Conservation (phyloP, 139 green algal genomes). For the Volvox reticuliferus region DNA sequence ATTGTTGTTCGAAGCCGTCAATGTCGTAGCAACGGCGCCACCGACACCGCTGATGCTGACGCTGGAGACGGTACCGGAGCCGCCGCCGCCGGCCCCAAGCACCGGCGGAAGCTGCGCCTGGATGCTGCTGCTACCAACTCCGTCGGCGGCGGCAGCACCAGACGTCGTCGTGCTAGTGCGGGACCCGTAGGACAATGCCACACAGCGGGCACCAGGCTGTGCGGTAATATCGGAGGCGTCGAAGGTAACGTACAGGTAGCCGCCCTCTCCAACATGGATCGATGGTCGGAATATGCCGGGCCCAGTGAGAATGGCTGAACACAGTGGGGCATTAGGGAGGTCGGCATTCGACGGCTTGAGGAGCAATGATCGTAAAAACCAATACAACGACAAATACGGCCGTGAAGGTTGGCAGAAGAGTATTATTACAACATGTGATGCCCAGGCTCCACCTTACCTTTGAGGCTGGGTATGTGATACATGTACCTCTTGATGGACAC, state of each 20-base stretch:
- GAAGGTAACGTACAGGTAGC: constrained; percentile 51
- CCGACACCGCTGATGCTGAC: not conserved
- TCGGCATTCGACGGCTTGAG: too few species aligned
- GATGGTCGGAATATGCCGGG: constrained; percentile 36
- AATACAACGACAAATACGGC: too few species aligned
- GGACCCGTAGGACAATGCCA: constrained; percentile 10
- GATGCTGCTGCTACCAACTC: not conserved
- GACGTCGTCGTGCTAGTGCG: too few species aligned
- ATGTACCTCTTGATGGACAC: constrained; percentile 40
- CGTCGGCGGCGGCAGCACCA: not conserved
- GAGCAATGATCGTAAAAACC: too few species aligned
- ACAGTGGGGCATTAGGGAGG: too few species aligned
- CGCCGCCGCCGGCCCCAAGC: not conserved
- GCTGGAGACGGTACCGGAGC: not conserved
- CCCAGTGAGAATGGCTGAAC: constrained; percentile 24
- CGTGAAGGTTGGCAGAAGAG: too few species aligned
- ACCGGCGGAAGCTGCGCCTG: not conserved
- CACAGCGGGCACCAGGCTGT: constrained; percentile 4
- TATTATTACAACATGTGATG: too few species aligned
- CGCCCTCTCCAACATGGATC: constrained; percentile 30
- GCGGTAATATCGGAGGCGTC: constrained; percentile 35
- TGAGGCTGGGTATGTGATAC: constrained; percentile 41
- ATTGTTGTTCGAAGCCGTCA: not conserved
- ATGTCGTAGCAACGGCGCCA: not conserved
- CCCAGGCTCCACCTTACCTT: not conserved